Percentiles rank a stretch among this genome's conserved stretches.
Evolutionary conservation across 768 basidiomycete species (phyloP).

Genomic region (Fomitopsis pulvina): DNA sequence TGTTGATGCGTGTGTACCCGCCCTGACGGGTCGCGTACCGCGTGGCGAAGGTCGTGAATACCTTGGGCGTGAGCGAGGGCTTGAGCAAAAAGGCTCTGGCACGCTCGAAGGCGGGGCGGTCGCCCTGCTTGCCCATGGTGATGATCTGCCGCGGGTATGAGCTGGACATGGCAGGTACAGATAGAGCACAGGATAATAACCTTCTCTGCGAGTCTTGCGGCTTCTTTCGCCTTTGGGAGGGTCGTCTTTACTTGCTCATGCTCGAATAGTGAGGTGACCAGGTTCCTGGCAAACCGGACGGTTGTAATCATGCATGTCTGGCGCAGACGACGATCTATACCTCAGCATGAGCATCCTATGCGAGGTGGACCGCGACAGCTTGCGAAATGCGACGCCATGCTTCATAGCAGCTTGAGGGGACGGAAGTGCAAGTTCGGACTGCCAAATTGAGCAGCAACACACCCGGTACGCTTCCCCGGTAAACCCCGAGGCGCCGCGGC

Average conservation of each 20-base stretch:
- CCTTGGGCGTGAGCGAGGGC: slow-evolving; percentile 64
- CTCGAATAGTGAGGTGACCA: slow-evolving; percentile 90
- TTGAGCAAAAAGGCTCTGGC: slow-evolving; percentile 79
- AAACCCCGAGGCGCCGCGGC: too few species aligned
- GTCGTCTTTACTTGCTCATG: slow-evolving; percentile 97
- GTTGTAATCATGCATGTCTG: neutral
- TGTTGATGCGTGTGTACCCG: slow-evolving; percentile 93
- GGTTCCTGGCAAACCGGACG: slow-evolving; percentile 37
- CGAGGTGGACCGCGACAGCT: slow-evolving; percentile 85
- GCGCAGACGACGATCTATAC: slow-evolving; percentile 33
- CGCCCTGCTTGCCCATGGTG: slow-evolving; percentile 84
- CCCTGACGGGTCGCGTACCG: slow-evolving; percentile 82
- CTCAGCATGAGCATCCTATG: slow-evolving; percentile 92
- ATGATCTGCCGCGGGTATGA: slow-evolving; percentile 54
- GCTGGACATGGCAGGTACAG: too few species aligned
- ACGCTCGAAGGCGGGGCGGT: slow-evolving; percentile 56
- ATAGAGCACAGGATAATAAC: slow-evolving; percentile 29
- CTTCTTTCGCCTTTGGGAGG: slow-evolving; percentile 87
- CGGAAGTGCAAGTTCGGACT: neutral
- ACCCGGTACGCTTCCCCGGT: too few species aligned
- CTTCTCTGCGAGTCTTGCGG: slow-evolving; percentile 91
- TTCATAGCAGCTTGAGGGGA: slow-evolving; percentile 51
- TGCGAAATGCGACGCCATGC: slow-evolving; percentile 90
- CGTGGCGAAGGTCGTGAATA: slow-evolving; percentile 72
- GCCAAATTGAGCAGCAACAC: neutral